Conservation (phyloP, 805 yeast species). For the Vanderwaltozyma tropicalis region DNA sequence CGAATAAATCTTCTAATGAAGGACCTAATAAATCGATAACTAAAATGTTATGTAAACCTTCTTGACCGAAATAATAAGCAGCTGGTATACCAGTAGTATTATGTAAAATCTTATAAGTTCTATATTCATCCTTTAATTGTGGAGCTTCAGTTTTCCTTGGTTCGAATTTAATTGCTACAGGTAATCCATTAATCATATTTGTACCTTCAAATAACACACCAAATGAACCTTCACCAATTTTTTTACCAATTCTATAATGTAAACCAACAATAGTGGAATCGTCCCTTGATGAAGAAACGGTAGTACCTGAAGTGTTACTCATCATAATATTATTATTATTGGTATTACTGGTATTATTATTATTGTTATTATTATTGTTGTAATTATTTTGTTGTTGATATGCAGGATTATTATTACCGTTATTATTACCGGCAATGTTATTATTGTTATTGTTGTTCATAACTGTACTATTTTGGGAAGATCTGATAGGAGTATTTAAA, state of each 20-base stretch:
- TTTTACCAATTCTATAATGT: slow-evolving; percentile 93
- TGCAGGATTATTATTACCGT: not conserved
- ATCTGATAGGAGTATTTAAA: no score
- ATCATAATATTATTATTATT: not conserved
- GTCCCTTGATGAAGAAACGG: not conserved
- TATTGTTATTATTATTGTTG: not conserved
- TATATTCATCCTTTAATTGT: slow-evolving; percentile 89
- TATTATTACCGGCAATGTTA: not conserved
- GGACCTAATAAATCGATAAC: slow-evolving; percentile 95
- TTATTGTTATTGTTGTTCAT: not conserved
- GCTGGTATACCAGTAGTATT: slow-evolving; percentile 83
- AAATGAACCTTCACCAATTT: slow-evolving; percentile 97
- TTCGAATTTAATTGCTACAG: slow-evolving; percentile 94
- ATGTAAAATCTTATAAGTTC: slow-evolving; percentile 81
- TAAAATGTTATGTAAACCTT: slow-evolving; percentile 89
- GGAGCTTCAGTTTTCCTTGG: slow-evolving; percentile 97
- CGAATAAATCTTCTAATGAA: slow-evolving; percentile 88
- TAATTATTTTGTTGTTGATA: no score
- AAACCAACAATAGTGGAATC: slow-evolving; percentile 55
- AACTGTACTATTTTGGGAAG: no score
- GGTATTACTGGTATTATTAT: not conserved
- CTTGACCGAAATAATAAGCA: slow-evolving; percentile 98
- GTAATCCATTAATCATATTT: slow-evolving; percentile 80
- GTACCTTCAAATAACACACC: slow-evolving; percentile 96
- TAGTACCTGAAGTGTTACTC: not conserved